These are phyloP conservation scores for Firmiana major DNA, from an alignment of 345 rosid species.

Conservation along the genomic window DNA sequence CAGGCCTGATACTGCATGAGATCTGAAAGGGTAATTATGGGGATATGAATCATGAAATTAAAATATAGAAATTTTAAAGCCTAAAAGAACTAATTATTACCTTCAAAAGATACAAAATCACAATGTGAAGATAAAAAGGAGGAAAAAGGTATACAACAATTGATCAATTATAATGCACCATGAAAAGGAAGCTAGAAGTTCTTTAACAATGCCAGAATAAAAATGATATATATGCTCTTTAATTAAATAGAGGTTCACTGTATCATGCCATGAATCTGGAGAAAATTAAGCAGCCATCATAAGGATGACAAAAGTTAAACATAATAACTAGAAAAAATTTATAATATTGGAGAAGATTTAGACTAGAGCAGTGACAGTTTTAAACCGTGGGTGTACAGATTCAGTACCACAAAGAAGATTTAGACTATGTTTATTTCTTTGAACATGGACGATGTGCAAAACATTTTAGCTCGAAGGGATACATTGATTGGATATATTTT, in stretches of 20 bases:
- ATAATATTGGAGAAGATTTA: background rate
- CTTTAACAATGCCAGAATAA: slow-evolving; percentile 11
- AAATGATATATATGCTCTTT: background rate
- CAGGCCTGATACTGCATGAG: slow-evolving; percentile 29
- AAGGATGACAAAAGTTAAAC: slow-evolving; percentile 7
- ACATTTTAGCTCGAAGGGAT: background rate
- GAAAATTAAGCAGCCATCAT: background rate
- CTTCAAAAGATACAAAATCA: slow-evolving; percentile 30
- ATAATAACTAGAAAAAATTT: background rate
- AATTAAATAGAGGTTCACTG: background rate
- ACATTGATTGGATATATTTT: background rate
- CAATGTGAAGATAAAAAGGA: slow-evolving; percentile 18
- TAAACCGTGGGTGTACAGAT: background rate
- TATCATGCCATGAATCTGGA: background rate
- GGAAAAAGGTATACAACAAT: slow-evolving; percentile 22
- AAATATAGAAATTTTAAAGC: slow-evolving; percentile 7
- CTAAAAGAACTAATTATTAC: slow-evolving; percentile 39
- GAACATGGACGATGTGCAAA: background rate
- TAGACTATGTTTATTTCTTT: background rate
- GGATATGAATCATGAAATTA: slow-evolving; percentile 7
- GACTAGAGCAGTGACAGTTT: background rate
- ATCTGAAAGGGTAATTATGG: slow-evolving; percentile 12
- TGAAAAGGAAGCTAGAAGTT: slow-evolving; percentile 21
- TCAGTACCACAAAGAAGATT: background rate
- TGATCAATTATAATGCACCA: slow-evolving; percentile 36